These are phyloP conservation scores for Petrea volubilis DNA, from an alignment of 257 asterid genomes.

Conservation along the genomic window DNA sequence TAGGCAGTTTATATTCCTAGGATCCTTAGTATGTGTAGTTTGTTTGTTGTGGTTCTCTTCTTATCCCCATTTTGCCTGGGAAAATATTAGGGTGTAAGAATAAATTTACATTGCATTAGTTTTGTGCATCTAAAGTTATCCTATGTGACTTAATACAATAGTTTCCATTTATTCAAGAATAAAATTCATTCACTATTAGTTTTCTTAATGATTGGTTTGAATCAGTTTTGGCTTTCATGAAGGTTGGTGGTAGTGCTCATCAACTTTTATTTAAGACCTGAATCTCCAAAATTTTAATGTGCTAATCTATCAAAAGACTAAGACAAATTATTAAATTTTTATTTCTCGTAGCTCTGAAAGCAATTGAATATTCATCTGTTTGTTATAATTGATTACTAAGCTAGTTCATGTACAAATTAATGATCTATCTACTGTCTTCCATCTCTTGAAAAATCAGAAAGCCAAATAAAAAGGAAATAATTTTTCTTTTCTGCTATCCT, in stretches of 20 bases:
- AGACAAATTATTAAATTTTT: not conserved
- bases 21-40: not conserved
- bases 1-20: not conserved
- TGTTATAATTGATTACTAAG: not conserved
- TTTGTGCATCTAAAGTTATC: not conserved
- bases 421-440: not conserved
- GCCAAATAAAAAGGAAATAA: not conserved
- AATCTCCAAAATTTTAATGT: not conserved
- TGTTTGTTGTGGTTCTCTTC: slow-evolving; percentile 1
- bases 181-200: not conserved
- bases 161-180: not conserved
- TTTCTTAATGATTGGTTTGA: slow-evolving; percentile 2
- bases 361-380: not conserved
- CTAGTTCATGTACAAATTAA: not conserved
- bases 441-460: not conserved
- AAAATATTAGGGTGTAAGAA: not conserved
- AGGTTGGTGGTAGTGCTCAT: not conserved
- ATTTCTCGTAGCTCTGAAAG: not conserved
- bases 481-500: not conserved
- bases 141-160: not conserved
- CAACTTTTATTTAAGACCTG: not conserved
- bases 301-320: not conserved
- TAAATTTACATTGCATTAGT: not conserved
- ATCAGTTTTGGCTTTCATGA: not conserved
- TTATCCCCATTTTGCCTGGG: not conserved